Evolutionary conservation across 2,329 filamentous ascomycete genomes (phyloP).

Genomic region (Didymella lethalis): DNA sequence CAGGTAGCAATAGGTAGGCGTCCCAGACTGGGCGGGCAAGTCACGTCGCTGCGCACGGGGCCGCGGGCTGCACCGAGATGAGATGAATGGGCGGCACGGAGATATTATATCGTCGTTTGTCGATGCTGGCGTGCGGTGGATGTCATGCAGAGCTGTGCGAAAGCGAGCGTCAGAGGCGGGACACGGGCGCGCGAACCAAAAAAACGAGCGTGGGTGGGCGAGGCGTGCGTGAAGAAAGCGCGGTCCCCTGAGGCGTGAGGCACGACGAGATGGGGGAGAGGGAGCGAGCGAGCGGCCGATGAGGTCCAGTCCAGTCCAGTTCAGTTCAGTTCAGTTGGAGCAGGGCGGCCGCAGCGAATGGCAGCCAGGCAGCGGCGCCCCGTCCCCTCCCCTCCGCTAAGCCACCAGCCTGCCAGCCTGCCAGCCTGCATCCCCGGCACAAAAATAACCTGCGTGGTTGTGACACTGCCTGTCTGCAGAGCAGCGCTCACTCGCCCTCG

Average conservation of each 20-base stretch:
- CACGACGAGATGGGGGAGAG: slow-evolving; percentile 9
- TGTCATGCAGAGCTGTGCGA: slow-evolving; percentile 1
- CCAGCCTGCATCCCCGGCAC: slow-evolving; percentile 32
- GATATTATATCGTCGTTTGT: slow-evolving; percentile 19
- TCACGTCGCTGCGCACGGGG: slow-evolving; percentile 25
- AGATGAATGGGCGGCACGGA: slow-evolving; percentile 19
- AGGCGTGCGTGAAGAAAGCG: slow-evolving; percentile 9
- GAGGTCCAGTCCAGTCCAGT: slow-evolving; percentile 19
- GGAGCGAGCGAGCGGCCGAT: slow-evolving; percentile 12
- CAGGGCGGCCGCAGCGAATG: slow-evolving; percentile 16
- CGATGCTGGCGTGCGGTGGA: slow-evolving; percentile 9
- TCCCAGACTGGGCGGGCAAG: slow-evolving; percentile 11
- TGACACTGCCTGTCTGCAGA: slow-evolving; percentile 32
- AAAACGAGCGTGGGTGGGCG: slow-evolving; percentile 20
- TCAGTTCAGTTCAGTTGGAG: slow-evolving; percentile 6
- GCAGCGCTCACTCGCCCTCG: slow-evolving; percentile 20
- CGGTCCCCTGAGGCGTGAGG: slow-evolving; percentile 13
- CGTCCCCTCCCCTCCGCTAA: slow-evolving; percentile 26
- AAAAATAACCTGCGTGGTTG: slow-evolving; percentile 40
- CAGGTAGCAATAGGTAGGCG: slow-evolving; percentile 8
- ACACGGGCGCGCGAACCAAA: slow-evolving; percentile 15
- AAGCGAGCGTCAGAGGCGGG: slow-evolving; percentile 11
- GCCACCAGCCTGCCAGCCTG: slow-evolving; percentile 28
- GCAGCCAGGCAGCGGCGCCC: slow-evolving; percentile 12
- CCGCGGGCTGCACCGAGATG: slow-evolving; percentile 22